A percentile compares a stretch with the other conserved stretches of the same genome.
phyloP scores from a whole-genome alignment of 257 asterid genomes.

The Solanum rostratum region DNA sequence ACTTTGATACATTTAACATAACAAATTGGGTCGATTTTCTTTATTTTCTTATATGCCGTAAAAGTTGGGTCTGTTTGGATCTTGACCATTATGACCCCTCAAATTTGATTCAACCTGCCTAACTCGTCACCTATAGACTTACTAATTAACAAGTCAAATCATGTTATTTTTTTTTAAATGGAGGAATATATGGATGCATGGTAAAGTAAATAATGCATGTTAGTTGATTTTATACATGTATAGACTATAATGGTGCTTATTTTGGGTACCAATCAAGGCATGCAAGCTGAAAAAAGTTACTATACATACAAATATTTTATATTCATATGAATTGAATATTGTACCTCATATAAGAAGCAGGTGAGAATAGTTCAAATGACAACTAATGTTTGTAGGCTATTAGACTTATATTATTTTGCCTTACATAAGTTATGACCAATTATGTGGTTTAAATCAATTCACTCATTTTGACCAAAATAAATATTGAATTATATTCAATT shows the following conservation, averaged over 20 bases:
- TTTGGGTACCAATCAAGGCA: neutral
- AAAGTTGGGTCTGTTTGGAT: too few species aligned
- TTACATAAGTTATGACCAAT: too few species aligned
- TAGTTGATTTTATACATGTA: neutral
- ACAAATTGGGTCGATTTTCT: too few species aligned
- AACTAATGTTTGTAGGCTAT: neutral
- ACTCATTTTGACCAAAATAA: neutral
- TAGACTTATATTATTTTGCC: neutral
- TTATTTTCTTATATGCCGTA: too few species aligned
- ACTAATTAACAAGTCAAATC: too few species aligned
- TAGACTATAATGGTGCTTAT: neutral
- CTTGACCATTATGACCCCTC: too few species aligned
- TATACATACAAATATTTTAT: neutral
- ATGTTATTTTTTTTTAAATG: too few species aligned
- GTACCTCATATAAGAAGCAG: neutral
- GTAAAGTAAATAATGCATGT: neutral
- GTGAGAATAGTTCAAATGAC: too few species aligned
- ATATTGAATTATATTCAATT: neutral
- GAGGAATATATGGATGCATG: neutral
- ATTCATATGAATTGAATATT: neutral
- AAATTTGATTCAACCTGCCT: too few species aligned
- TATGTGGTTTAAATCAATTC: neutral
- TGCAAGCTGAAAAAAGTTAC: neutral
- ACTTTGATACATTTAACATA: too few species aligned
- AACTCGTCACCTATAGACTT: too few species aligned